phyloP scores from a whole-genome alignment of 169 alveolate species.

The Plasmodium falciparum region DNA sequence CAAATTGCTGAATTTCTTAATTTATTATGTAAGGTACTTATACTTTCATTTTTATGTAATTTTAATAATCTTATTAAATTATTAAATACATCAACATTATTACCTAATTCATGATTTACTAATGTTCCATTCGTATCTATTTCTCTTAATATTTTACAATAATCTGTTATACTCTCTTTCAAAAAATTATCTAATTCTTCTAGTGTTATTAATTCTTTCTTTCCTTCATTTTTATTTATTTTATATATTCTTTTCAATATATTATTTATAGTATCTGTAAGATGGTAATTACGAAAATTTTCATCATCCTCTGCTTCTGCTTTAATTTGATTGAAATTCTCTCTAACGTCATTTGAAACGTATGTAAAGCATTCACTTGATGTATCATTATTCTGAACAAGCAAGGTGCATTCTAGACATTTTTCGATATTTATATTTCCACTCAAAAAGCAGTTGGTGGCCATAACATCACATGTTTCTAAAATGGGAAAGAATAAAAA shows the following conservation, averaged over 20 bases:
- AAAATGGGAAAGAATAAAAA: neutral
- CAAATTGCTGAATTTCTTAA: conserved; percentile 61
- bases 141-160: conserved; percentile 29
- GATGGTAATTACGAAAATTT: conserved; percentile 1
- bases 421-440: conserved; percentile 34
- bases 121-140: conserved; percentile 51
- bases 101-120: conserved; percentile 23
- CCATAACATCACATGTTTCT: conserved; percentile 14
- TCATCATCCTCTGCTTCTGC: conserved; percentile 20
- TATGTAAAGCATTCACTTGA: conserved; percentile 25
- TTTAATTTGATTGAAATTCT: neutral
- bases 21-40: neutral
- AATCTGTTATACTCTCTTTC: conserved; percentile 7
- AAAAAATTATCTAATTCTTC: conserved; percentile 22
- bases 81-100: conserved; percentile 15
- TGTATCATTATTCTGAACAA: conserved; percentile 1
- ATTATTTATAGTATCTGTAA: conserved; percentile 18
- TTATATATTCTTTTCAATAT: conserved; percentile 32
- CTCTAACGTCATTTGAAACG: conserved; percentile 8
- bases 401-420: conserved; percentile 43
- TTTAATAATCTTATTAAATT: conserved; percentile 24
- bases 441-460: conserved; percentile 41
- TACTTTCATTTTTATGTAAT: conserved; percentile 6
- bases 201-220: conserved; percentile 5
- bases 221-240: neutral